phyloP scores from a whole-genome alignment of 2,329 filamentous ascomycete species.

The Parafenestella ontariensis region DNA sequence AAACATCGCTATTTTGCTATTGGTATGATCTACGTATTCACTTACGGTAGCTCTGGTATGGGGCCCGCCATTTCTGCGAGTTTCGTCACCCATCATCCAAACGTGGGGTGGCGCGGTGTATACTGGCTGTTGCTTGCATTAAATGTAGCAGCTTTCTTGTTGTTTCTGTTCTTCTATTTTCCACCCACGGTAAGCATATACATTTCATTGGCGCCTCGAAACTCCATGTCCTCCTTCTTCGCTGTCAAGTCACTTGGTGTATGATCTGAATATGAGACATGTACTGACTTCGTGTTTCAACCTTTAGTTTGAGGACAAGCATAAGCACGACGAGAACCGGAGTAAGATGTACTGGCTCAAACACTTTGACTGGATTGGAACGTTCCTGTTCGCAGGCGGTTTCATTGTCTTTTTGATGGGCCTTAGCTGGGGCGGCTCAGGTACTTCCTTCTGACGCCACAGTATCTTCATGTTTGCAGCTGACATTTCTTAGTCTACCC shows the following conservation, averaged over 20 bases:
- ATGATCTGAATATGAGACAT: no score
- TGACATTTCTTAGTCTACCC: conserved; percentile 42
- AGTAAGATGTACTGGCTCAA: conserved; percentile 29
- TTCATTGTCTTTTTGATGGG: conserved; percentile 30
- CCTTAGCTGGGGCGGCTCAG: conserved; percentile 19
- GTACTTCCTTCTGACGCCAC: not conserved
- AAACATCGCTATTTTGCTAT: conserved; percentile 27
- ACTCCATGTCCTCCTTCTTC: no score
- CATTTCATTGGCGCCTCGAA: no score
- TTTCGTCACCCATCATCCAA: conserved; percentile 21
- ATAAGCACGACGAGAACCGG: conserved; percentile 15
- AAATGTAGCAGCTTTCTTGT: conserved; percentile 20
- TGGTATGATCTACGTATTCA: conserved; percentile 21
- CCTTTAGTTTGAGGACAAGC: conserved; percentile 22
- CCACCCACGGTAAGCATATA: no score
- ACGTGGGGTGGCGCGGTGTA: conserved; percentile 26
- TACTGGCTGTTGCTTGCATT: conserved; percentile 30
- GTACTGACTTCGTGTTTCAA: no score
- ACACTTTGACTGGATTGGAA: conserved; percentile 29
- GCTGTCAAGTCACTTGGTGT: no score
- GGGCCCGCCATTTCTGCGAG: conserved; percentile 19
- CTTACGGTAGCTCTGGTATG: conserved; percentile 19
- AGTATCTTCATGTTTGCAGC: not conserved
- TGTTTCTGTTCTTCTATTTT: conserved; percentile 29
- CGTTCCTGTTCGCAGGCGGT: conserved; percentile 21